Evolutionary conservation across 2,329 filamentous ascomycete species (phyloP).

Genomic region (Xylaria multiplex): DNA sequence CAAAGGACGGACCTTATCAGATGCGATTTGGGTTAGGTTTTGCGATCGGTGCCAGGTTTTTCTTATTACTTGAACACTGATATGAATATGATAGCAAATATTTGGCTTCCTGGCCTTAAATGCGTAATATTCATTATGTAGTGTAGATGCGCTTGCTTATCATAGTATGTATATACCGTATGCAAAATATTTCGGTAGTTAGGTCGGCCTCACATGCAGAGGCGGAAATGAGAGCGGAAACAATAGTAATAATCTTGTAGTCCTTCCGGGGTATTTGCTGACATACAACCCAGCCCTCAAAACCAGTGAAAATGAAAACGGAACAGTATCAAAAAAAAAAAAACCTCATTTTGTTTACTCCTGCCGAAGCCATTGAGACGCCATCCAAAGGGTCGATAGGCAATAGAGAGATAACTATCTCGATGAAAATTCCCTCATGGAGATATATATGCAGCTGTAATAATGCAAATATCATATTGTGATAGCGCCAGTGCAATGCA

Average conservation of each 20-base stretch:
- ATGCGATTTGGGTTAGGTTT: background rate
- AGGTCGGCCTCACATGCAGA: constrained; percentile 14
- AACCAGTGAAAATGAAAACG: background rate
- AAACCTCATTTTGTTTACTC: constrained; percentile 18
- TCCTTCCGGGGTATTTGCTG: constrained; percentile 19
- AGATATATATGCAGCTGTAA: constrained; percentile 15
- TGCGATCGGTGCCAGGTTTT: background rate
- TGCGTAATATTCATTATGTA: constrained; percentile 21
- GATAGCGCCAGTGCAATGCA: constrained; percentile 25
- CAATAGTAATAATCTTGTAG: background rate
- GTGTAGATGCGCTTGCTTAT: constrained; percentile 6
- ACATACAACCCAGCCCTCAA: constrained; percentile 2
- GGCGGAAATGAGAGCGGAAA: constrained; percentile 19
- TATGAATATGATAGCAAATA: background rate
- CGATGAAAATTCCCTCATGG: background rate
- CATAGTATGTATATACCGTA: constrained; percentile 1
- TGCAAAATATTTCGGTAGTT: constrained; percentile 13
- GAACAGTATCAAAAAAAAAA: background rate
- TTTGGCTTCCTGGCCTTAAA: background rate
- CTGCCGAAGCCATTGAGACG: constrained; percentile 1
- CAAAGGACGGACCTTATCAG: background rate
- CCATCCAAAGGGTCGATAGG: background rate
- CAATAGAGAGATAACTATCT: background rate
- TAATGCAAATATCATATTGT: constrained; percentile 20
- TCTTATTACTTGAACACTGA: background rate